A percentile compares a stretch with the other conserved stretches of the same genome.
These are phyloP conservation scores for Singerocomus inundabilis DNA, from an alignment of 1,284 basidiomycete genomes.

Conservation along the genomic window DNA sequence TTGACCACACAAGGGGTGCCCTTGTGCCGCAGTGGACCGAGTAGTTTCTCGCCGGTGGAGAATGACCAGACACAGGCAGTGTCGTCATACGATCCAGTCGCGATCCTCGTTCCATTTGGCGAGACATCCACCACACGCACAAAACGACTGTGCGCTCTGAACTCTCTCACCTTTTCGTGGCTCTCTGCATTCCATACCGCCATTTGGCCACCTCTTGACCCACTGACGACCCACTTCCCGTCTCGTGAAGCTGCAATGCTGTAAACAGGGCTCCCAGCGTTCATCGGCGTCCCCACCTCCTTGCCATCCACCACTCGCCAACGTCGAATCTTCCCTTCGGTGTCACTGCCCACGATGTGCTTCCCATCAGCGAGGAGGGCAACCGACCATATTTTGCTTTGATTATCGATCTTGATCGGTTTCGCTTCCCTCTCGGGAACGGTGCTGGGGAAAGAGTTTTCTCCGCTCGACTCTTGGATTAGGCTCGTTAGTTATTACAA, in stretches of 20 bases:
- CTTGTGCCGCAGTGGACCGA: neutral
- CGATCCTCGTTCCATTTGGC: conserved; percentile 3
- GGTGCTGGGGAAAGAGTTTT: neutral
- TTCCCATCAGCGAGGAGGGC: neutral
- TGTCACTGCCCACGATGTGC: neutral
- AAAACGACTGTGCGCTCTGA: neutral
- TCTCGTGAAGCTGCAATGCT: conserved; percentile 1
- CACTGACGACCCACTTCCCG: conserved; percentile 10
- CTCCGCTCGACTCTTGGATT: neutral
- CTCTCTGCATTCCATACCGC: conserved; percentile 1
- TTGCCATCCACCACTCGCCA: no score
- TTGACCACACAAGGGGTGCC: neutral
- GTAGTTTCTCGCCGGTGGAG: neutral
- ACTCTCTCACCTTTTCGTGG: neutral
- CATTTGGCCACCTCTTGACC: neutral
- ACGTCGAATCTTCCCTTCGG: conserved; percentile 5
- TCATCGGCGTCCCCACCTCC: no score
- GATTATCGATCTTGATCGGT: neutral
- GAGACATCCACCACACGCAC: conserved; percentile 4
- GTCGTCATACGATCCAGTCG: conserved; percentile 1
- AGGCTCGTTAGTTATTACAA: neutral
- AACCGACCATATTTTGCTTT: neutral
- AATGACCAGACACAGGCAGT: conserved; percentile 4
- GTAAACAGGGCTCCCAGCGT: neutral
- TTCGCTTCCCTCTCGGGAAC: neutral